Percentiles rank a stretch among this genome's conserved stretches.
These are phyloP conservation scores for Platanus orientalis DNA, from an alignment of 164 flowering plant genomes.

Conservation along the genomic window DNA sequence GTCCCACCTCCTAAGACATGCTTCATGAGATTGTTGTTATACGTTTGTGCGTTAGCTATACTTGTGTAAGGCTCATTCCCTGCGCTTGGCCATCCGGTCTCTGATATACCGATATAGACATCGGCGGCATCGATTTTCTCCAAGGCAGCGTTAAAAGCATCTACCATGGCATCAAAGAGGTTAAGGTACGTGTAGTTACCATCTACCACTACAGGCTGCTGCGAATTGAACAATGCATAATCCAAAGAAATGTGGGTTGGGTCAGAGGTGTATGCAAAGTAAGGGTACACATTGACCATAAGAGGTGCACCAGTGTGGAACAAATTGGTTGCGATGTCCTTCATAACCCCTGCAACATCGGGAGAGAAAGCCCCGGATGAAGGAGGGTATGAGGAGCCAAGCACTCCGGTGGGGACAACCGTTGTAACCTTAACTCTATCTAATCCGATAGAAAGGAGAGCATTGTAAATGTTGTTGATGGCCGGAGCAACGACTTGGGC, in stretches of 20 bases:
- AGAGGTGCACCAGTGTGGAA: constrained; percentile 5
- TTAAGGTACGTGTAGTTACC: constrained; percentile 16
- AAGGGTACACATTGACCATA: constrained; percentile 26
- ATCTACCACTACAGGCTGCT: constrained; percentile 14
- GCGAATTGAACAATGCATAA: constrained; percentile 14
- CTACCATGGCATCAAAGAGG: constrained; percentile 34
- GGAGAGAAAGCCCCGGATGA: constrained; percentile 13
- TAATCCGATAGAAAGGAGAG: constrained; percentile 7
- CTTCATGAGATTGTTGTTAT: constrained; percentile 15
- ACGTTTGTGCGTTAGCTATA: constrained; percentile 11
- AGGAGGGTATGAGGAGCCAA: constrained; percentile 14
- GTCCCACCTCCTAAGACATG: constrained; percentile 14
- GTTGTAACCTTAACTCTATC: constrained; percentile 13
- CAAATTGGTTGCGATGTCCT: background rate
- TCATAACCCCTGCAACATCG: background rate
- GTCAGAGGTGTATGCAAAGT: constrained; percentile 19
- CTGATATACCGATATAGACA: constrained; percentile 16
- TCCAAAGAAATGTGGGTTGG: constrained; percentile 7
- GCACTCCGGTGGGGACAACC: background rate
- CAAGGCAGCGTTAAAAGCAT: constrained; percentile 24
- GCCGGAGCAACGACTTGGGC: constrained; percentile 8
- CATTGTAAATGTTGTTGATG: constrained; percentile 13
- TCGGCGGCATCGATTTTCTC: constrained; percentile 14
- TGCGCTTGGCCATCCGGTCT: constrained; percentile 33
- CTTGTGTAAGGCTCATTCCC: constrained; percentile 21